Evolutionary conservation across 1,284 basidiomycete genomes (phyloP).

Genomic region (Puccinia triticina): DNA sequence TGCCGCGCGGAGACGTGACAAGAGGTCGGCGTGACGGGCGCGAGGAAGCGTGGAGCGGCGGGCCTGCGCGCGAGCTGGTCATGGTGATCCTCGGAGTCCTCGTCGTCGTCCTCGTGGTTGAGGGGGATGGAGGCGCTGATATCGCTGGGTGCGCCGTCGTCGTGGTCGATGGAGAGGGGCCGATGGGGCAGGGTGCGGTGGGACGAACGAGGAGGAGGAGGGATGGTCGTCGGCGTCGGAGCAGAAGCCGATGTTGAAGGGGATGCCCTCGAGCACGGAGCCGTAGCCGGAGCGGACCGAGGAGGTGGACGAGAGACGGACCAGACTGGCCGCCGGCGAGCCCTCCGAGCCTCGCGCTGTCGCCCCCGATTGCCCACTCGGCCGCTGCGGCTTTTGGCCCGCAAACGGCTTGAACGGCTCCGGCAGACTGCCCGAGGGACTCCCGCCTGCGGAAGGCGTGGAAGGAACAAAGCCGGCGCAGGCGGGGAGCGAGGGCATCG

Average conservation of each 20-base stretch:
- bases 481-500: not conserved
- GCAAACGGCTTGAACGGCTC: too few relatives aligned
- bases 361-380: not conserved
- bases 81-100: not conserved
- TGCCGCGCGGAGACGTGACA: constrained; percentile 67
- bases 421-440: too few relatives aligned
- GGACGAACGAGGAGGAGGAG: constrained; percentile 61
- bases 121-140: too few relatives aligned
- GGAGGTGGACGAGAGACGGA: not conserved
- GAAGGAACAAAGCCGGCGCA: too few relatives aligned
- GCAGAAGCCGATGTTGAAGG: too few relatives aligned
- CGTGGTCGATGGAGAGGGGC: not conserved
- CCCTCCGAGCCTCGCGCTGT: too few relatives aligned
- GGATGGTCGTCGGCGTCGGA: too few relatives aligned
- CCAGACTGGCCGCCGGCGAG: not conserved
- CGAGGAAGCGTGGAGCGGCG: constrained; percentile 56
- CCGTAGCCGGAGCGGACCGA: constrained; percentile 30
- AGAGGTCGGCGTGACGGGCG: constrained; percentile 64
- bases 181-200: too few relatives aligned
- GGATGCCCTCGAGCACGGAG: not conserved
- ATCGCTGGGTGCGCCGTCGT: too few relatives aligned
- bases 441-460: too few relatives aligned
- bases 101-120: not conserved
- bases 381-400: too few relatives aligned
- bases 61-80: constrained; percentile 61